Evolutionary conservation across 345 rosid genomes (phyloP).

Genomic region (Rhizophora mangle): DNA sequence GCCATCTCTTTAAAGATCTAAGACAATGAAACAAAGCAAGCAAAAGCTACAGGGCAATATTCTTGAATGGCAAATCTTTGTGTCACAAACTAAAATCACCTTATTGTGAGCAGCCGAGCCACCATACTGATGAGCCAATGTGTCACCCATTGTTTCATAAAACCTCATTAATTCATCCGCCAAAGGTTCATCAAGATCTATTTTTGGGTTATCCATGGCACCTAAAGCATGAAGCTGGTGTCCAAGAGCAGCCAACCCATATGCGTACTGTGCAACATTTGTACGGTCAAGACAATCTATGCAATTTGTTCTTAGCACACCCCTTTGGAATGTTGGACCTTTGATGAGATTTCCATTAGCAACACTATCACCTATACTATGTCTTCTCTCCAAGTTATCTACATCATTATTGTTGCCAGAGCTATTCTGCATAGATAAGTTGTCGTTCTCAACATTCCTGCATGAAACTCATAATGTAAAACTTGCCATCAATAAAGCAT

Average conservation of each 20-base stretch:
- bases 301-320: slow-evolving; percentile 96
- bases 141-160: slow-evolving; percentile 90
- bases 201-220: slow-evolving; percentile 52
- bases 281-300: slow-evolving; percentile 99
- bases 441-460: not conserved
- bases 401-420: not conserved
- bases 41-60: not conserved
- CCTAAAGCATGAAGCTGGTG: slow-evolving; percentile 85
- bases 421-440: not conserved
- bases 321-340: slow-evolving; percentile 61
- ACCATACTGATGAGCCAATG: slow-evolving; percentile 82
- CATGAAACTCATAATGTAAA: not conserved
- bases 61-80: not conserved
- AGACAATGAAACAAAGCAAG: not conserved
- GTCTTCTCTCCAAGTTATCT: not conserved
- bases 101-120: slow-evolving; percentile 84
- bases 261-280: slow-evolving; percentile 97
- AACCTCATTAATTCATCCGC: slow-evolving; percentile 83
- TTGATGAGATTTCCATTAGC: not conserved
- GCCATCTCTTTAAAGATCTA: not conserved
- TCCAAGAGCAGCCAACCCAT: slow-evolving; percentile 95
- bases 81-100: not conserved
- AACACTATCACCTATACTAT: not conserved
- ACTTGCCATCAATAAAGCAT: not conserved
- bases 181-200: slow-evolving; percentile 78